A percentile compares a stretch with the other conserved stretches of the same genome.
These are phyloP conservation scores for Globisporangium echinulatum DNA, from an alignment of 352 stramenopile species.

Conservation along the genomic window DNA sequence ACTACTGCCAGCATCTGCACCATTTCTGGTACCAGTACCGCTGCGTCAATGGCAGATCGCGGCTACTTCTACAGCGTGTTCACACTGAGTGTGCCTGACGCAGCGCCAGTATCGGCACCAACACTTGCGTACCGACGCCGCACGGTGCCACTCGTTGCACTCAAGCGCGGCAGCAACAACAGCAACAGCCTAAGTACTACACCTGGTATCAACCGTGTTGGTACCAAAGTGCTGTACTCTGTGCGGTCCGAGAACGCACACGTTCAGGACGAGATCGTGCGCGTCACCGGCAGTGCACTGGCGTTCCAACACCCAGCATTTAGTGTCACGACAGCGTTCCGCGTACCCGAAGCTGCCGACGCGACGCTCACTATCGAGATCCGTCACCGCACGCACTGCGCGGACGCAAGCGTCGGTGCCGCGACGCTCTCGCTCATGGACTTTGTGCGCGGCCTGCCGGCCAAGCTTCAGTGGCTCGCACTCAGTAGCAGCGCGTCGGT, in stretches of 20 bases:
- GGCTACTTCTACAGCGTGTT: slow-evolving; percentile 21
- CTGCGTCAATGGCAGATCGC: slow-evolving; percentile 7
- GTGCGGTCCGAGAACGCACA: slow-evolving; percentile 33
- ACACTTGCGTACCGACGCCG: slow-evolving; percentile 5
- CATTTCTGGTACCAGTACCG: background rate
- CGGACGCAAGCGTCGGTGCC: slow-evolving; percentile 25
- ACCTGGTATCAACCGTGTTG: no score
- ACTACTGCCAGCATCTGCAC: background rate
- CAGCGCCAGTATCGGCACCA: background rate
- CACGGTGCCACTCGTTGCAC: slow-evolving; percentile 4
- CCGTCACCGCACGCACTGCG: slow-evolving; percentile 26
- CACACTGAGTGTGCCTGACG: slow-evolving; percentile 18
- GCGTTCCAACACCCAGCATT: slow-evolving; percentile 47
- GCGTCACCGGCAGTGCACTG: slow-evolving; percentile 29
- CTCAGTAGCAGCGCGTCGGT: slow-evolving; percentile 9
- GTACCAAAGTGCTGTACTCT: slow-evolving; percentile 26
- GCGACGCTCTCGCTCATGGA: slow-evolving; percentile 32
- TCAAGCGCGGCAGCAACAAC: background rate
- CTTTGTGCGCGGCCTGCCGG: slow-evolving; percentile 49
- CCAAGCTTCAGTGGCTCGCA: slow-evolving; percentile 54
- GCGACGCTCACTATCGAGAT: slow-evolving; percentile 41
- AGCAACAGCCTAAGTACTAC: background rate
- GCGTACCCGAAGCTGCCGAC: slow-evolving; percentile 36
- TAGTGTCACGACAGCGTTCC: slow-evolving; percentile 26
- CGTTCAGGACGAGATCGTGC: slow-evolving; percentile 42